Conservation (phyloP, 2,329 filamentous ascomycete genomes). For the Xylariaceae sp. region DNA sequence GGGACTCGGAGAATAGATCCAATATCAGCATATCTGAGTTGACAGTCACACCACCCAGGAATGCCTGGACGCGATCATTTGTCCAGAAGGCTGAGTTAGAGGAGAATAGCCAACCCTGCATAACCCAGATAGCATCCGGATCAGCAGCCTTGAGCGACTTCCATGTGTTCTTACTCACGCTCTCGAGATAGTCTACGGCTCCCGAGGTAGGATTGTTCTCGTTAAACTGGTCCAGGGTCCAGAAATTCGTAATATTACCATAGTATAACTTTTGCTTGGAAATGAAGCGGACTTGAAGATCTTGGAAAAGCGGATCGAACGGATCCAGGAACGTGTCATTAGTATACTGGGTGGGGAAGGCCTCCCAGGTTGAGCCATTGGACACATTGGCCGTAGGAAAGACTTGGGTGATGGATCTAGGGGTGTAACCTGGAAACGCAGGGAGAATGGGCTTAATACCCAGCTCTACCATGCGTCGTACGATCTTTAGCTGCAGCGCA, state of each 20-base stretch:
- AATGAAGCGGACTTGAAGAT: constrained; percentile 26
- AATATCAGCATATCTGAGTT: constrained; percentile 29
- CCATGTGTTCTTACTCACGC: constrained; percentile 28
- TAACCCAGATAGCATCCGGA: constrained; percentile 26
- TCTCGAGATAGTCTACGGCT: constrained; percentile 26
- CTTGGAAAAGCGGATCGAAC: constrained; percentile 26
- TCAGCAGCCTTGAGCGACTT: constrained; percentile 28
- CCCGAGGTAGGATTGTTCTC: constrained; percentile 29
- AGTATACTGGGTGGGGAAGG: constrained; percentile 20
- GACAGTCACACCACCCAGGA: constrained; percentile 27
- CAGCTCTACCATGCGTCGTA: constrained; percentile 28
- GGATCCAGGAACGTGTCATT: constrained; percentile 31
- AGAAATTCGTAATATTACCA: constrained; percentile 27
- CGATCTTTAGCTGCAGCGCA: constrained; percentile 25
- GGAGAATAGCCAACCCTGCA: constrained; percentile 30
- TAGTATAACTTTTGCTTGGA: constrained; percentile 28
- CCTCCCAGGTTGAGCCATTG: constrained; percentile 27
- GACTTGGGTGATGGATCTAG: constrained; percentile 21
- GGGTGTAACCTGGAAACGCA: constrained; percentile 26
- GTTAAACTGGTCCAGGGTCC: constrained; percentile 31
- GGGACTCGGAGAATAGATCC: constrained; percentile 29
- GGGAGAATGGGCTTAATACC: constrained; percentile 30
- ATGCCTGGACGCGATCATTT: constrained; percentile 26
- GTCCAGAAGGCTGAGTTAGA: constrained; percentile 28
- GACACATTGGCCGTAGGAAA: constrained; percentile 26